Percentiles rank a stretch among this genome's conserved stretches.
These are phyloP conservation scores for Dendrocalamus sinicus DNA, from an alignment of 176 grass and related monocot genomes.

Conservation along the genomic window DNA sequence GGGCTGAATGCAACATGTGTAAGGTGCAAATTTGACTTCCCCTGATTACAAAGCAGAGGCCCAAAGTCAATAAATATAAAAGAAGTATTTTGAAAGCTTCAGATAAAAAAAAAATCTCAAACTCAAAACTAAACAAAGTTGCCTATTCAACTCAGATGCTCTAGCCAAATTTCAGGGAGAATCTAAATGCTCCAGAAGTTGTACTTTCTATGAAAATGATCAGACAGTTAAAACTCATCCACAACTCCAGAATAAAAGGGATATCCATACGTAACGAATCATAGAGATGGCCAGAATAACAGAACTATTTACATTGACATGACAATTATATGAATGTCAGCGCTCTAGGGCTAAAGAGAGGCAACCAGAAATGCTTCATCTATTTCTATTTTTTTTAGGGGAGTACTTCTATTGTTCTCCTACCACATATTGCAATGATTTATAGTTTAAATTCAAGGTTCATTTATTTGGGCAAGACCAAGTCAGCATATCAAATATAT, in stretches of 20 bases:
- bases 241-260: background rate
- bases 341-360: background rate
- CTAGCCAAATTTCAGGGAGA: background rate
- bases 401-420: background rate
- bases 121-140: constrained; percentile 8
- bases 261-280: background rate
- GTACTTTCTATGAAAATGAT: constrained; percentile 22
- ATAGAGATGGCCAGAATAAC: background rate
- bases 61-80: constrained; percentile 29
- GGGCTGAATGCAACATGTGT: constrained; percentile 97
- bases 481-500: constrained; percentile 9
- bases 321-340: background rate
- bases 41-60: constrained; percentile 54
- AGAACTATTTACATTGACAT: background rate
- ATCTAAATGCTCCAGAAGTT: background rate
- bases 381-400: background rate
- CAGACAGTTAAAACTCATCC: constrained; percentile 4
- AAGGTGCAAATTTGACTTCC: constrained; percentile 77
- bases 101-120: background rate
- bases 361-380: background rate
- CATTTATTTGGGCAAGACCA: background rate
- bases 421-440: background rate
- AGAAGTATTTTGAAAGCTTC: background rate
- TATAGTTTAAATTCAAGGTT: constrained; percentile 1
- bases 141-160: constrained; percentile 7